phyloP scores from a whole-genome alignment of 257 asterid species.

The Nicotiana undulata region DNA sequence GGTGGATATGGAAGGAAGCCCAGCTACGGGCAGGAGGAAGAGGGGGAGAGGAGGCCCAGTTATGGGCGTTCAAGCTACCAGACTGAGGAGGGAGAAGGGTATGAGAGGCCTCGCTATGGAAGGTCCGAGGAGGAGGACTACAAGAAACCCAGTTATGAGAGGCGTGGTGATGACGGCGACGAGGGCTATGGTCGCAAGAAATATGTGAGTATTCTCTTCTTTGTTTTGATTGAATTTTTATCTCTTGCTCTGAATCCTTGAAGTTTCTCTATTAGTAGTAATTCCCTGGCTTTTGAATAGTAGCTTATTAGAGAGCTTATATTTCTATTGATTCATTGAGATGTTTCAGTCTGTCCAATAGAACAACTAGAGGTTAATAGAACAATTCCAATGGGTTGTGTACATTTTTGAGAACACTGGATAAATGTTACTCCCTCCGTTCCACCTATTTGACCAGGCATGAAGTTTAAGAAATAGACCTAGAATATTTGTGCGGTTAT shows the following conservation, averaged over 20 bases:
- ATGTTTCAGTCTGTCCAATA: not conserved
- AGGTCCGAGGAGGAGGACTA: conserved; percentile 42
- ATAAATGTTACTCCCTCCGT: too few species aligned
- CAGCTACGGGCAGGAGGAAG: conserved; percentile 23
- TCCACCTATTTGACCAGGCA: too few species aligned
- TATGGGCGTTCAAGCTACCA: conserved; percentile 13
- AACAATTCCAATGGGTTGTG: not conserved
- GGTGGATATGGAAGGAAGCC: conserved; percentile 22
- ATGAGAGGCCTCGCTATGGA: conserved; percentile 14
- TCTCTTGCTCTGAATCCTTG: not conserved
- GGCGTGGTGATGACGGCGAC: conserved; percentile 36
- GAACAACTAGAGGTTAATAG: too few species aligned
- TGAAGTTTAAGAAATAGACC: too few species aligned
- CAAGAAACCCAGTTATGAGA: conserved; percentile 40
- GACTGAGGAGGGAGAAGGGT: conserved; percentile 9
- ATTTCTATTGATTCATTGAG: not conserved
- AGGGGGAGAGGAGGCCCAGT: conserved; percentile 2
- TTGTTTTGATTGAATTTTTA: not conserved
- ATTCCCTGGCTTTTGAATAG: not conserved
- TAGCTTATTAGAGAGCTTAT: not conserved
- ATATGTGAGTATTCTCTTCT: conserved; percentile 37
- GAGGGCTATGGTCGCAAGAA: conserved; percentile 59
- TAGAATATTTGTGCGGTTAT: too few species aligned
- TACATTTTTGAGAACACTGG: not conserved
- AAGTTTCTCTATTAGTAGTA: not conserved